Evolutionary conservation across 192 early-diverging fungal genomes (phyloP).

Genomic region (Podochytrium sp.): DNA sequence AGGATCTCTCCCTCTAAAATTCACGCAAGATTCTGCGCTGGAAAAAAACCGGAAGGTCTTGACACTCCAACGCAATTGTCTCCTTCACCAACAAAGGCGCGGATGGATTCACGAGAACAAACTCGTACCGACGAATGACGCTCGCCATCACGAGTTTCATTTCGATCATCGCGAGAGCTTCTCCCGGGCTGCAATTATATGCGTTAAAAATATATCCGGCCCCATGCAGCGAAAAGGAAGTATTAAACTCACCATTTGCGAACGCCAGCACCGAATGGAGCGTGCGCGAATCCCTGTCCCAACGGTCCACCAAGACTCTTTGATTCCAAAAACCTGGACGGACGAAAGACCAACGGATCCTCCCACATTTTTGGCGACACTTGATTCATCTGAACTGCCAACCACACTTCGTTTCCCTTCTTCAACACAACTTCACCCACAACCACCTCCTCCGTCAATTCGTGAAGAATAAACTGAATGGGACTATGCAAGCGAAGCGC

Average conservation of each 20-base stretch:
- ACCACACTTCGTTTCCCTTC: background rate
- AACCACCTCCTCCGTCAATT: background rate
- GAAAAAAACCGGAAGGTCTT: background rate
- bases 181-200: background rate
- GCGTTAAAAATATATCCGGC: background rate
- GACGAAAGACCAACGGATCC: background rate
- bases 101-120: background rate
- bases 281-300: background rate
- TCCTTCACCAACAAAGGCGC: background rate
- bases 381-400: background rate
- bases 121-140: background rate
- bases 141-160: background rate
- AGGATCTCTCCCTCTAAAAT: too few species aligned
- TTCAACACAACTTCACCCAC: background rate
- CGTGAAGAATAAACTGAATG: background rate
- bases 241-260: constrained; percentile 11
- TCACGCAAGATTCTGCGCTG: too few species aligned
- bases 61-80: background rate
- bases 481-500: background rate
- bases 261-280: background rate
- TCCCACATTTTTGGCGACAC: background rate
- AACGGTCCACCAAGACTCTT: background rate
- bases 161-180: constrained; percentile 5
- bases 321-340: background rate
- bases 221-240: background rate